phyloP scores from a whole-genome alignment of 306 rosid genomes.

The Lotus japonicus region DNA sequence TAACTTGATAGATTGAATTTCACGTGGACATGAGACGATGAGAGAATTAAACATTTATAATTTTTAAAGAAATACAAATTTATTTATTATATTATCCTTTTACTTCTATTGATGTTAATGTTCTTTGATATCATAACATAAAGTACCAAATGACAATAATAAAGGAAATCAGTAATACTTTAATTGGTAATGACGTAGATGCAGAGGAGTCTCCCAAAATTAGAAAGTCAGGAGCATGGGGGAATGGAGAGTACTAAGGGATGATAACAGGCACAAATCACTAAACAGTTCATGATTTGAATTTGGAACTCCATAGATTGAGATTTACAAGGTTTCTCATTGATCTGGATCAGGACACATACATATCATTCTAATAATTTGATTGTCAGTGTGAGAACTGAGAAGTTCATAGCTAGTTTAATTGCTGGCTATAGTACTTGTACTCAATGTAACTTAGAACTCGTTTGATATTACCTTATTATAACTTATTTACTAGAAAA shows the following conservation, averaged over 20 bases:
- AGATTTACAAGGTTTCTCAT: background rate
- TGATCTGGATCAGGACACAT: background rate
- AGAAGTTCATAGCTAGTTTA: too few species aligned
- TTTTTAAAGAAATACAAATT: too few species aligned
- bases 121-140: background rate
- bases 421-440: too few species aligned
- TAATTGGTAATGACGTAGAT: background rate
- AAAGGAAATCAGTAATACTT: too few species aligned
- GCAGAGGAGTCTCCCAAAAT: background rate
- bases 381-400: background rate
- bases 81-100: too few species aligned
- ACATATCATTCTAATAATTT: background rate
- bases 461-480: too few species aligned
- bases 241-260: background rate
- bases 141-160: background rate
- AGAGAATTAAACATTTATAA: too few species aligned
- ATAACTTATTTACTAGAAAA: too few species aligned
- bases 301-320: background rate
- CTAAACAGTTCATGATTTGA: too few species aligned
- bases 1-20: constrained; percentile 25
- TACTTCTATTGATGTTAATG: too few species aligned
- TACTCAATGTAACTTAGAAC: too few species aligned
- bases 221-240: background rate
- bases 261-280: background rate
- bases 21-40: constrained; percentile 15